Evolutionary conservation across 1,139 yeast genomes (phyloP).

Genomic region (Geotrichum europaeum): DNA sequence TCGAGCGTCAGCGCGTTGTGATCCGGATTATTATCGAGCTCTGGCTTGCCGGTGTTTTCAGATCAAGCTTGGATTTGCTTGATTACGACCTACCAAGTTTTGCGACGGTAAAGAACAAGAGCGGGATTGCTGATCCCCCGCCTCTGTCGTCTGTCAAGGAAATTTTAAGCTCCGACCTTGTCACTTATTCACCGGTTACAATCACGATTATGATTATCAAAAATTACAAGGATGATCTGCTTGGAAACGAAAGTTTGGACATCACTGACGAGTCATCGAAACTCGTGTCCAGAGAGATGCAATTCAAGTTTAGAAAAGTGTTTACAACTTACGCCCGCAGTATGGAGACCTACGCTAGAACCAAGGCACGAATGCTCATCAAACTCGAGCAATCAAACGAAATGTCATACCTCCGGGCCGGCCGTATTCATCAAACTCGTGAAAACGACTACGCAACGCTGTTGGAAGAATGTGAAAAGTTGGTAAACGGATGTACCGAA

Average conservation of each 20-base stretch:
- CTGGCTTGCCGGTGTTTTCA: conserved; percentile 46
- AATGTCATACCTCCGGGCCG: conserved; percentile 13
- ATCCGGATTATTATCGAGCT: conserved; percentile 58
- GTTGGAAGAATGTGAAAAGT: conserved; percentile 12
- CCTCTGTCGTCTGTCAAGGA: conserved; percentile 50
- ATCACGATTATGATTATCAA: conserved; percentile 49
- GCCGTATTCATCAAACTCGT: conserved; percentile 8
- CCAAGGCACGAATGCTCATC: conserved; percentile 29
- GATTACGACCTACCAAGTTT: conserved; percentile 39
- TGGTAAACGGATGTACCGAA: conserved; percentile 12
- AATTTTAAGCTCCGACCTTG: conserved; percentile 45
- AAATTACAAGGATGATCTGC: conserved; percentile 37
- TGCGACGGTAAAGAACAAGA: conserved; percentile 28
- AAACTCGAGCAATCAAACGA: conserved; percentile 15
- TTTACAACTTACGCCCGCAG: conserved; percentile 46
- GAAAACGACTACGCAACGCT: conserved; percentile 7
- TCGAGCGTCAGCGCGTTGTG: conserved; percentile 45
- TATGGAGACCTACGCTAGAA: conserved; percentile 38
- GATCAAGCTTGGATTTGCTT: conserved; percentile 22
- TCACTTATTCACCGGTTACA: conserved; percentile 38
- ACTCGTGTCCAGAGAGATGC: conserved; percentile 24
- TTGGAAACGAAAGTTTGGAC: conserved; percentile 11
- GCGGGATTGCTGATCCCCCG: conserved; percentile 37
- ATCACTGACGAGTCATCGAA: conserved; percentile 2
- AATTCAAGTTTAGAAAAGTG: conserved; percentile 33